Evolutionary conservation across 805 yeast genomes (phyloP), one percentile per base, ranked within the genome.

Genomic region (Candida maltosa): DNA sequence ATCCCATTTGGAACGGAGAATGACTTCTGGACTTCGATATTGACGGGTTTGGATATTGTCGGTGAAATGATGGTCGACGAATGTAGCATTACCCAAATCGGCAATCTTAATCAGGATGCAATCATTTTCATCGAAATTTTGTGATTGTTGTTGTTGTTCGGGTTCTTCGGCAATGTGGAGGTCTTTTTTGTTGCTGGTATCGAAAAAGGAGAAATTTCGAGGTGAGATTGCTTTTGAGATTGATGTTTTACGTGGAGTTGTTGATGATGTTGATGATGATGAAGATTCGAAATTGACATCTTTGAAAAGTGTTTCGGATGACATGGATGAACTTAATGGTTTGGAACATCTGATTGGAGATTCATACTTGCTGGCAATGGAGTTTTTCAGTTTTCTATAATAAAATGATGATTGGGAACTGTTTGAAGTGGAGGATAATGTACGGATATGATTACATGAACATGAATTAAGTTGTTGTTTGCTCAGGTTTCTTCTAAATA

Each of bases 61-160:
- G 4, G 96, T 85, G 59, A 83, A 87, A 55, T 88, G 96, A 33
- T 76, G 76, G 51, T 78, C 73, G 4, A 74, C 69, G 80, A 87
- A 86, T 45, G 96, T 87, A 1, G 95, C 94, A 54, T 89, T 88
- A 25, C 97, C 97, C 39, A 88, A 69, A 58, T 91, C 98, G 2
- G 96, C 97, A 43, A 93, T 82, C 57, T 91, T 91, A 26, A 91
- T 51, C 2, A 52, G 44, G 8, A 62, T 46, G n/a, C n/a, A n/a
- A n/a, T n/a, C n/a, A 12, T 49, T n/a, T n/a, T n/a, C n/a, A n/a
- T n/a, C n/a, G n/a, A n/a, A n/a, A n/a, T n/a, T 27, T 16, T 35
- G 29, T 6, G n/a, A n/a, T n/a, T n/a, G n/a, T n/a, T n/a, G n/a
- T n/a, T n/a, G n/a, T n/a, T n/a, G n/a, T 26, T 32, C 31, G 3